Conservation (phyloP, 1,284 basidiomycete species). For the Ceraceosorus guamensis region DNA sequence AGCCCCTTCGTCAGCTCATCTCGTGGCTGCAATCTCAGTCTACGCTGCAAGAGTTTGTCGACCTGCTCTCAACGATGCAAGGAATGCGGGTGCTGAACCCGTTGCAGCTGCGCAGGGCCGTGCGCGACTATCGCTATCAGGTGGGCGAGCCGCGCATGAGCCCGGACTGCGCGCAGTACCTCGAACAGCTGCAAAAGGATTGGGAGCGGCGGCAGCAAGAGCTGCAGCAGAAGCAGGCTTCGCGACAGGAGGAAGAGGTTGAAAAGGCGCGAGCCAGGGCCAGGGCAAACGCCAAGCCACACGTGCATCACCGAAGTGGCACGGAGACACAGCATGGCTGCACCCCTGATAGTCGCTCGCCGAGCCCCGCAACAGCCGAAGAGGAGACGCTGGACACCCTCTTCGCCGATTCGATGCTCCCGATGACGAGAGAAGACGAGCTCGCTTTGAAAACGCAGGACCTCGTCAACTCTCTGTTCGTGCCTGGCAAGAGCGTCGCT, state of each 20-base stretch:
- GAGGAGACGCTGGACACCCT: background rate
- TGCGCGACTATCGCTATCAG: slow-evolving; percentile 90
- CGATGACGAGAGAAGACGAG: too few species aligned
- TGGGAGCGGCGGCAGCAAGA: slow-evolving; percentile 64
- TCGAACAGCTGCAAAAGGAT: slow-evolving; percentile 86
- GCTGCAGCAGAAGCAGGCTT: background rate
- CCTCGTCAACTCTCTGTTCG: slow-evolving; percentile 32
- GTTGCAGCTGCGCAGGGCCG: slow-evolving; percentile 85
- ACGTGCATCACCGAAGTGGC: slow-evolving; percentile 20
- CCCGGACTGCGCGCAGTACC: slow-evolving; percentile 87
- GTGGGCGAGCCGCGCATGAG: slow-evolving; percentile 85
- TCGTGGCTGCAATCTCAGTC: slow-evolving; percentile 71
- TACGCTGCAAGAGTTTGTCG: slow-evolving; percentile 63
- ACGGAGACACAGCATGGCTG: slow-evolving; percentile 33
- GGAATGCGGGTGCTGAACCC: slow-evolving; percentile 79
- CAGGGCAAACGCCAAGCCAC: background rate
- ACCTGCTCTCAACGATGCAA: slow-evolving; percentile 82
- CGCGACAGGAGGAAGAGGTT: slow-evolving; percentile 8
- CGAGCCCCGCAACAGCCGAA: slow-evolving; percentile 5
- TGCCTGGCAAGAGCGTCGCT: slow-evolving; percentile 28
- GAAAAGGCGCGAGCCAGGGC: slow-evolving; percentile 17
- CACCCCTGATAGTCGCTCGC: slow-evolving; percentile 10
- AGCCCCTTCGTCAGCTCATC: slow-evolving; percentile 74
- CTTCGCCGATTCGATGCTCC: too few species aligned
- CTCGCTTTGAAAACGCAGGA: slow-evolving; percentile 18